These are phyloP conservation scores for Tylopilus subfusipes DNA, from an alignment of 768 basidiomycete species.

Conservation along the genomic window DNA sequence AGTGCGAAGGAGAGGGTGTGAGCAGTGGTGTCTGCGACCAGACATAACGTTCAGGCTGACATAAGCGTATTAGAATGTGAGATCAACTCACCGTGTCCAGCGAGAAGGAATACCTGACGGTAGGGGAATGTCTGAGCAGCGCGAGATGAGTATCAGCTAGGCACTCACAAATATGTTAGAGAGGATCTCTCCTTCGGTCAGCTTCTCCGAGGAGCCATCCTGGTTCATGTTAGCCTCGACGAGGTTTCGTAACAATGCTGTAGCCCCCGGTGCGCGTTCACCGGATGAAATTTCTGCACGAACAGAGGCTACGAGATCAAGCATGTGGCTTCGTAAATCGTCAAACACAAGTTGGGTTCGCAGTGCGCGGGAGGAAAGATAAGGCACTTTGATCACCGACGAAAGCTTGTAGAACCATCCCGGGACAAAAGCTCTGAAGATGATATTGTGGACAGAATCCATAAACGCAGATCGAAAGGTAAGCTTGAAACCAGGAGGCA, in stretches of 20 bases:
- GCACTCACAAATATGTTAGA: constrained; percentile 47
- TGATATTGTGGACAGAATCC: constrained; percentile 17
- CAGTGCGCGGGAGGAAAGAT: constrained; percentile 31
- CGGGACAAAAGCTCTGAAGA: constrained; percentile 33
- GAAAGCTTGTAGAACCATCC: constrained; percentile 29
- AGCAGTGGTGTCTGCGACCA: constrained; percentile 43
- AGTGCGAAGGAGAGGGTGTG: constrained; percentile 44
- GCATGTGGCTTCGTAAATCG: constrained; percentile 39
- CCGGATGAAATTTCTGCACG: constrained; percentile 34
- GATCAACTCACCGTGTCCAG: constrained; percentile 42
- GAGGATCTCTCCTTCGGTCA: constrained; percentile 45
- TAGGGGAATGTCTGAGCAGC: not conserved
- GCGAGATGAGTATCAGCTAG: not conserved
- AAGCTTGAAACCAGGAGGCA: constrained; percentile 31
- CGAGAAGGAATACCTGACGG: constrained; percentile 42
- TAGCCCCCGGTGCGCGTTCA: constrained; percentile 11
- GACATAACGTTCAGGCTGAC: constrained; percentile 3
- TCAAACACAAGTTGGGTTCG: constrained; percentile 33
- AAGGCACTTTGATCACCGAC: constrained; percentile 31
- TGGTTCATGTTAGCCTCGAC: constrained; percentile 46
- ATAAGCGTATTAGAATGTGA: not conserved
- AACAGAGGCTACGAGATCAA: constrained; percentile 39
- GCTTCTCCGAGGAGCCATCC: constrained; percentile 26
- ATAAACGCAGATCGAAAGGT: constrained; percentile 37
- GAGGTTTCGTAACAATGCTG: constrained; percentile 41